A percentile compares a stretch with the other conserved stretches of the same genome.
These are phyloP conservation scores for Angomonas deanei DNA, from an alignment of 208 protist species.

Conservation along the genomic window DNA sequence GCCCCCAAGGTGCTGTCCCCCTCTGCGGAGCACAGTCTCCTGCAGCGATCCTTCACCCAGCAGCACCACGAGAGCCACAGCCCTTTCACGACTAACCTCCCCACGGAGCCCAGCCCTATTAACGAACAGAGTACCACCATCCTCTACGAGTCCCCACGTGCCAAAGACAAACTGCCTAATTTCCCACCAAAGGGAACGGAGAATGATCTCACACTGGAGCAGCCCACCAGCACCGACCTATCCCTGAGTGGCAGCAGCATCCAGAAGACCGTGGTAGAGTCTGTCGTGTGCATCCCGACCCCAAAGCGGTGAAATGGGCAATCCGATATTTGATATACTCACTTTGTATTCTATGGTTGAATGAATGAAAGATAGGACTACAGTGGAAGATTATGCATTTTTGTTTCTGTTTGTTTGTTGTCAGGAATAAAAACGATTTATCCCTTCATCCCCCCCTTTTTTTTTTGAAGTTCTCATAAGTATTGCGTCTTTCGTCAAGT, in stretches of 20 bases:
- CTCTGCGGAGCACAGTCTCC: not conserved
- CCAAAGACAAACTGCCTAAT: not conserved
- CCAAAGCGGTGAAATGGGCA: too few species aligned
- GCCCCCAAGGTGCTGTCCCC: not conserved
- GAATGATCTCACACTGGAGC: not conserved
- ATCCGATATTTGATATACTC: too few species aligned
- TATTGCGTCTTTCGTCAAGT: not conserved
- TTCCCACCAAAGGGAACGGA: not conserved
- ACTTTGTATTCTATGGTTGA: too few species aligned
- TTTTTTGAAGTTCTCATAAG: not conserved
- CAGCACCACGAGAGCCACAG: not conserved
- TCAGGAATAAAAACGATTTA: not conserved
- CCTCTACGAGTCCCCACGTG: not conserved
- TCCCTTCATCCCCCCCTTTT: too few species aligned
- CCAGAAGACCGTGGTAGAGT: too few species aligned
- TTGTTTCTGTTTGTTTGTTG: not conserved
- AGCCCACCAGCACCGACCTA: not conserved
- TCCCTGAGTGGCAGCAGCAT: too few species aligned
- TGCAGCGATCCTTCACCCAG: not conserved
- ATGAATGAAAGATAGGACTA: too few species aligned
- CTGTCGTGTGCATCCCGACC: not conserved
- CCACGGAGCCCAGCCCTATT: too few species aligned
- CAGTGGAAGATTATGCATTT: not conserved
- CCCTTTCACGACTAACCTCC: not conserved
- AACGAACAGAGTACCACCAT: not conserved